Evolutionary conservation across 164 flowering plant species (phyloP), one percentile per base, ranked within the genome.

Genomic region (Aristolochia contorta): DNA sequence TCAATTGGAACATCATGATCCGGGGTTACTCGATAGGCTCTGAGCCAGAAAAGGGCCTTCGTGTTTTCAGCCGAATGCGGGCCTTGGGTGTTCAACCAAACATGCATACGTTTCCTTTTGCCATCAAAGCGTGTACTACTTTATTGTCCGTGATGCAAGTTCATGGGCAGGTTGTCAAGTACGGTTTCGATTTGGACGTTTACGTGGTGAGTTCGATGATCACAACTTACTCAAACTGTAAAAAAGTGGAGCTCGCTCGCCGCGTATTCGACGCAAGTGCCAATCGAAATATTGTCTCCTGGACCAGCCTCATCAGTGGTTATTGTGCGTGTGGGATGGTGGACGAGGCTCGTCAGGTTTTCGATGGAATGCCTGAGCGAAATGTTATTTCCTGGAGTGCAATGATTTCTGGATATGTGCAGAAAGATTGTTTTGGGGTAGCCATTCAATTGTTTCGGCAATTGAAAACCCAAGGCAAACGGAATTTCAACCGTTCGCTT

Each of bases 361-460:
- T 66, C 41, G 47, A 59, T 54, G 69, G 46, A 43, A 59, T 66
- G 69, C 63, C 59, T 18, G 69, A 53, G n/a, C 37, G 45, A 60
- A 66, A 60, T 59, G 69, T 24, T 41, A 63, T 60, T 51, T 41
- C 54, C 45, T 66, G 64, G 64, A 59, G 69, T 20, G 69, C 69
- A 46, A 66, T 66, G 64, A 46, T 66, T n/a, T 41, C 69, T 7
- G 69, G 64, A 1, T 66, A 59, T 14, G 60, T 54, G 20, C 58
- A 60, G 47, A 66, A 66, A 5, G 41, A 25, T 16, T 59, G n/a
- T 21, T 60, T 45, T 30, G 21, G 20, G 19, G 59, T 54, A 12
- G 64, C 64, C 0, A 19, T 66, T 15, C 37, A 47, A 19, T 15
- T 66, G 46, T 66, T 66, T 46, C 41, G n/a, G 14, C 24, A 59